A percentile compares a stretch with the other conserved stretches of the same genome.
phyloP scores from a whole-genome alignment of 2,329 filamentous ascomycete species.

The Nannizzia gypsea region DNA sequence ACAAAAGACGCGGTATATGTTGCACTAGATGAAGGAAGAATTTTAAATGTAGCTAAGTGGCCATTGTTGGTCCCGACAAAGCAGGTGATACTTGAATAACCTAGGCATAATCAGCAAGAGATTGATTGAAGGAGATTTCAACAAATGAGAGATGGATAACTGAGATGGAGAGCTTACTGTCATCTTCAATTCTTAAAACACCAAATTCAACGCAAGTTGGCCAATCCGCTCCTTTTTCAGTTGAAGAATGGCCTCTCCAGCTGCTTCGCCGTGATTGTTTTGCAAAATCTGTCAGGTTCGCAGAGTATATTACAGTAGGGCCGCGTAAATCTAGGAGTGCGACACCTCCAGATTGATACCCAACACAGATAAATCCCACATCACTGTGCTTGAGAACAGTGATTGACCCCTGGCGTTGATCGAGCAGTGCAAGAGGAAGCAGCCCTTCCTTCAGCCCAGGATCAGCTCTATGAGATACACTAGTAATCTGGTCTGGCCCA shows the following conservation, averaged over 20 bases:
- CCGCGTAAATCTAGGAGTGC: slow-evolving; percentile 80
- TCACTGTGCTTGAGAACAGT: slow-evolving; percentile 75
- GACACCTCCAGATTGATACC: slow-evolving; percentile 70
- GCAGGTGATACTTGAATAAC: slow-evolving; percentile 86
- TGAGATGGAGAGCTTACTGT: slow-evolving; percentile 38
- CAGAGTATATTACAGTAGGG: slow-evolving; percentile 69
- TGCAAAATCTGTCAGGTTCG: slow-evolving; percentile 58
- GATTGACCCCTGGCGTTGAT: slow-evolving; percentile 72
- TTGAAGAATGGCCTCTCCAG: slow-evolving; percentile 43
- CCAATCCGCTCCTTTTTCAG: slow-evolving; percentile 52
- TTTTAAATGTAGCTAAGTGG: slow-evolving; percentile 77
- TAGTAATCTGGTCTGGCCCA: slow-evolving; percentile 58
- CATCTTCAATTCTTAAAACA: slow-evolving; percentile 84
- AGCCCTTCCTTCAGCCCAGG: slow-evolving; percentile 64
- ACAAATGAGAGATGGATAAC: neutral
- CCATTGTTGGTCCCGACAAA: slow-evolving; percentile 83
- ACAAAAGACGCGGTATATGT: slow-evolving; percentile 62
- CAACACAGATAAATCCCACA: slow-evolving; percentile 79
- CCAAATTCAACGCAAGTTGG: slow-evolving; percentile 78
- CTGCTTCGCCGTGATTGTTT: slow-evolving; percentile 67
- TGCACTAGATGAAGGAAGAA: slow-evolving; percentile 59
- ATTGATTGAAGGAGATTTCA: neutral
- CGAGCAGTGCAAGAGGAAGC: slow-evolving; percentile 66
- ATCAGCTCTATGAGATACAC: slow-evolving; percentile 63
- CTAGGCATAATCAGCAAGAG: slow-evolving; percentile 24